These are phyloP conservation scores for Xylaria digitata DNA, from an alignment of 2,329 filamentous ascomycete genomes.

Conservation along the genomic window DNA sequence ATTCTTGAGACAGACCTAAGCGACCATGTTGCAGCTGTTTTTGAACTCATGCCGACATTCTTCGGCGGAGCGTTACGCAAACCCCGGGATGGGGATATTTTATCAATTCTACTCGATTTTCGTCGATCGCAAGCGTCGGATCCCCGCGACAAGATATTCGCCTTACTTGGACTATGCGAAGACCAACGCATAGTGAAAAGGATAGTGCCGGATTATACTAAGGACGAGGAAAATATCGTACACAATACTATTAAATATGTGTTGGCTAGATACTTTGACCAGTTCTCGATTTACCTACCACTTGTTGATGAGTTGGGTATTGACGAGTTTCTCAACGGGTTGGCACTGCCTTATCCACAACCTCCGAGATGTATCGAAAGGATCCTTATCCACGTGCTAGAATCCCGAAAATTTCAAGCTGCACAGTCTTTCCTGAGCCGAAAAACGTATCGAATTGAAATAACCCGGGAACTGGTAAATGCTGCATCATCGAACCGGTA, in stretches of 20 bases:
- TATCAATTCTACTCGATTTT: background rate
- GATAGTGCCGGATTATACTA: constrained; percentile 11
- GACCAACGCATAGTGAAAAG: background rate
- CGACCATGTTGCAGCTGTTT: constrained; percentile 3
- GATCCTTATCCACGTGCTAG: background rate
- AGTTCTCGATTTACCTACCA: too few relatives aligned
- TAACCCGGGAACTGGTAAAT: background rate
- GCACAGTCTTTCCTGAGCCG: background rate
- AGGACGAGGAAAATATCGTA: background rate
- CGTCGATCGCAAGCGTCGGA: constrained; percentile 12
- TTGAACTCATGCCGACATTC: constrained; percentile 24
- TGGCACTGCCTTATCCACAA: background rate
- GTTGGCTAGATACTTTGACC: background rate
- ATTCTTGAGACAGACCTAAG: constrained; percentile 1
- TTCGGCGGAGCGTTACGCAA: background rate
- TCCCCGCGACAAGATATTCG: constrained; percentile 26
- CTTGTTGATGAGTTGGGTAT: background rate
- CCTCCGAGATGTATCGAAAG: background rate
- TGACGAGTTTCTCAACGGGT: background rate
- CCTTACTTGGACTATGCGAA: constrained; percentile 25
- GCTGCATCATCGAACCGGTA: background rate
- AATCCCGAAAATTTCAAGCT: background rate
- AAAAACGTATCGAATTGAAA: background rate
- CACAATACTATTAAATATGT: background rate
- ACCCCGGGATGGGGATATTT: background rate